Base-by-base conservation (phyloP, 2,329 filamentous ascomycete species). In the Diaporthe sp. region DNA sequence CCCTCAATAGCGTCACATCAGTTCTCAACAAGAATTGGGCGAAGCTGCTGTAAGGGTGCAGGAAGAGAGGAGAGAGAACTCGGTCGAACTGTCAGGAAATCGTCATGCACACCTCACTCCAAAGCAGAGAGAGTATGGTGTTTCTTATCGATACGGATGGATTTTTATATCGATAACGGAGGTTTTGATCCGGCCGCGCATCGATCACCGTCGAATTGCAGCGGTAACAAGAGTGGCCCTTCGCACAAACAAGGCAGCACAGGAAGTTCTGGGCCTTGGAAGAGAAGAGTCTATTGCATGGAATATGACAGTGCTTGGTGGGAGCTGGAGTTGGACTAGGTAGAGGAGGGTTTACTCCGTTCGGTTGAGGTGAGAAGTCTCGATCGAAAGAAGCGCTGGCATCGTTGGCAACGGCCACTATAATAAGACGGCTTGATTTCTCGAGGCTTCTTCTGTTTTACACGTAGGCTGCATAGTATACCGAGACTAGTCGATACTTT, bases 101-200 rank as follows among this genome's bases (percentile, higher is more conserved):
- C 71, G 71, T 73, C 71, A 73, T 73, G 34, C 71, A 57, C 49
- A 70, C 49, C 65, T 70, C 65, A 70, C 34, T 13, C 8, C 9
- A 12, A 46, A 19, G 22, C 2, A 44, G 25, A n/a, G 58, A 44
- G 25, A n/a, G 58, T 42, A 58, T 62, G 34, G 31, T 55, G 28
- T 2, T 15, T 19, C 49, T 73, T 73, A 73, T 73, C 58, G 58
- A 57, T 65, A 70, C n/a, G 8, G 7, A 22, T 70, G 12, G 44
- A 31, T 44, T 44, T 39, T 39, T 51, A 19, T 65, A 73, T 62
- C 58, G 55, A 65, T 49, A 65, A 44, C 71, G 71, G 71, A 73
- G 58, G 49, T 57, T 73, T 73, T 73, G 58, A 44, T 73, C 71
- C 71, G 71, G 71, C n/a, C 46, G 12, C 10, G 31, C 46, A 53